Base-by-base conservation (phyloP, 495 filamentous ascomycete genomes). In the Talaromyces proteolyticus region DNA sequence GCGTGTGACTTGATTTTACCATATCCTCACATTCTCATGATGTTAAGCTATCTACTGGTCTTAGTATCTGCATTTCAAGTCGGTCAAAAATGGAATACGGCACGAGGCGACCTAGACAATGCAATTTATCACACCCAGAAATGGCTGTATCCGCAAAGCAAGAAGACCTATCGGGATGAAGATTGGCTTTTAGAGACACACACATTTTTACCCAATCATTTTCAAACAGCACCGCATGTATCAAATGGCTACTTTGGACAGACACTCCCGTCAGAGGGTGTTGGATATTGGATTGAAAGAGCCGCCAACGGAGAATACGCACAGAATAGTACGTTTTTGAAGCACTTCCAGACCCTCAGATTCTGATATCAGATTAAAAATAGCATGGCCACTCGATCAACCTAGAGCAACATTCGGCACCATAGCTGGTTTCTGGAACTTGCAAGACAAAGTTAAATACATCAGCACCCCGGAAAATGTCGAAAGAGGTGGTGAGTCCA, bases 331-430 rank as follows among this genome's bases (percentile, higher is more conserved):
- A 14, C 14, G 29, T 34, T 10, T 34, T 4, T n/a, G n/a, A n/a
- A n/a, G n/a, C n/a, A n/a, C n/a, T n/a, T n/a, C n/a, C n/a, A n/a
- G n/a, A n/a, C n/a, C n/a, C n/a, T n/a, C n/a, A n/a, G n/a, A 19
- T 7, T 7, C 45, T 47, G 37, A 37, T 34, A 34, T 38, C n/a
- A 21, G 25, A 16, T 19, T 17, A 25, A 18, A 29, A 10, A 34
- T 34, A 47, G 45, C 45, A 47, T 47, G 45, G 45, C 45, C 45
- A n/a, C 11, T 47, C 19, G 45, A 47, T 34, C 45, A 47, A n/a
- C 45, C 45, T 14, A 19, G 45, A 22, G 45, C 45, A 2, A 47
- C 45, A 16, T 47, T 47, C 17, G 45, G 45, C 26, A 47, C 45
- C 36, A 34, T 47, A n/a, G 25, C 45, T 16, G 45, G 45, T 21